Evolutionary conservation across 768 basidiomycete species (phyloP), one percentile per base, ranked within the genome.

Genomic region (Kwoniella europaea): DNA sequence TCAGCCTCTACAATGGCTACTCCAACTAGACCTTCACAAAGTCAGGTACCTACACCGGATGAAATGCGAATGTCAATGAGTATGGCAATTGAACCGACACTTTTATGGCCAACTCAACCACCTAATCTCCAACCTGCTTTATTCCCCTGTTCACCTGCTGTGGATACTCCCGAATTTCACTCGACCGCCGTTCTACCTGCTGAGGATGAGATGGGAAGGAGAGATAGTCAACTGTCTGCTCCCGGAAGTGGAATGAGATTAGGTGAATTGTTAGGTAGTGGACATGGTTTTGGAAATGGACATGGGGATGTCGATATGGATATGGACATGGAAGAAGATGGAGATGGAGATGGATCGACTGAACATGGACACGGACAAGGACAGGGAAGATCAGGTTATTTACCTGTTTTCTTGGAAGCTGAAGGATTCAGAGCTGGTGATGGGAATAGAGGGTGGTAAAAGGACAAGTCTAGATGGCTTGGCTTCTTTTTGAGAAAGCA

Each of bases 31-130:
- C 71, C 73, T n/a, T 27, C 62, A 16, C 52, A 68, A 22, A 18
- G 59, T n/a, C 73, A 67, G 12, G 61, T 74, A 9, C 53, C 59
- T 35, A 69, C 65, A 15, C 70, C 55, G 12, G 46, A 59, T 41
- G 50, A 18, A 56, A 59, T 55, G n/a, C 54, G 62, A 9, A 27
- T 27, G 15, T 35, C n/a, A 15, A 20, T 43, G n/a, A 22, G 13
- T n/a, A 20, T 59, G 9, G 10, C 60, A 10, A 62, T 57, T 35
- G 71, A 71, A 35, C 69, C 69, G 18, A 29, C 62, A 4, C 71
- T 79, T 18, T 43, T 79, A 16, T 79, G 78, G 78, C 78, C 78
- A 13, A 52, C 54, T 1, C 67, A 66, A 20, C 76, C 76, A 24
- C 72, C 66, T 10, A 69, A 70, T 59, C 71, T 77, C 15, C 66